Base-by-base conservation (phyloP, 495 filamentous ascomycete genomes). In the Annulohypoxylon stygium region DNA sequence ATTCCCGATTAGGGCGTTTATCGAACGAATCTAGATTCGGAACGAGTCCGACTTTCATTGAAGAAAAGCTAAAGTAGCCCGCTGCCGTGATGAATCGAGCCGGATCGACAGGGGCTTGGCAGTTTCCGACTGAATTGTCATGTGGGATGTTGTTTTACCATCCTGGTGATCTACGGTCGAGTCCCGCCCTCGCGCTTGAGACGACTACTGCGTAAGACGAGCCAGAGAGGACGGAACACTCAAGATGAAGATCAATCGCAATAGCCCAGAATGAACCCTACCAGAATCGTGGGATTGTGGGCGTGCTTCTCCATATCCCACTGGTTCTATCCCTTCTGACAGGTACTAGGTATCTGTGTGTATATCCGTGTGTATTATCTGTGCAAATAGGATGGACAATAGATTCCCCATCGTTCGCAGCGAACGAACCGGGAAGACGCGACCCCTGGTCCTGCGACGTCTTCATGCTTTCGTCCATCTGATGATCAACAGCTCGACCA, bases 181-280 rank as follows among this genome's bases (percentile, higher is more conserved):
- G 54, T 26, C 37, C 43, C 50, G 61, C 36, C 34, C 18, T 47
- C 26, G 25, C 23, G n/a, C 57, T 61, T 55, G 39, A 57, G 26
- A 50, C 43, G 64, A 51, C 26, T 18, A 16, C 60, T 43, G 12
- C 4, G 12, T 39, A 39, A 39, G 23, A 63, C 43, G 51, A 30
- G 30, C 30, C 30, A 30, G 30, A 30, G 30, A 30, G 30, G 30
- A 67, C 64, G 64, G 64, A 64, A 72, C 63, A 67, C 63, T 62
- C 64, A 59, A 72, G 70, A 58, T 50, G 70, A 67, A 68, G 64
- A 73, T 73, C 70, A 73, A 64, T 67, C 63, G 55, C 57, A 61
- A 16, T 43, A 43, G 14, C 10, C 39, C 39, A 14, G 30, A 30
- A 43, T 11, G 39, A 50, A 39, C 63, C 39, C 36, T 45, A 20